These are phyloP conservation scores for Solanum appendiculatum DNA, from an alignment of 257 asterid genomes.

Conservation along the genomic window DNA sequence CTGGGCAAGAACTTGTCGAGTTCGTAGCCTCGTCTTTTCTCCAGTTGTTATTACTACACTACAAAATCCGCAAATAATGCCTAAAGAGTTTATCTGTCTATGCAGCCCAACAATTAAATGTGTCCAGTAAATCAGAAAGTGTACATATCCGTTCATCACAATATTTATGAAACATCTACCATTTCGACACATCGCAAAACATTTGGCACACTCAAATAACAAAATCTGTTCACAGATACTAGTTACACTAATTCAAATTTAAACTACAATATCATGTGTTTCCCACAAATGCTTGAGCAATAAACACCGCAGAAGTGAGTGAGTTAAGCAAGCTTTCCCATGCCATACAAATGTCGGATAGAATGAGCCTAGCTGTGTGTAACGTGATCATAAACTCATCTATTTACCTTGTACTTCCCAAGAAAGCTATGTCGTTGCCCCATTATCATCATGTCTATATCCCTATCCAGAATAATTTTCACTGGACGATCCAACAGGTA, in stretches of 20 bases:
- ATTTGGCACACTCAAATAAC: not conserved
- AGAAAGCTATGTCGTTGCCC: constrained; percentile 96
- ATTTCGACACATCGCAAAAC: not conserved
- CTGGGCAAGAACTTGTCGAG: not conserved
- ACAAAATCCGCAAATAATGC: not conserved
- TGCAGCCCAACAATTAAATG: not conserved
- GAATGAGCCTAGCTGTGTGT: not conserved
- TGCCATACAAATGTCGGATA: not conserved
- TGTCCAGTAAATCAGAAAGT: not conserved
- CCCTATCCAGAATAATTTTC: constrained; percentile 78
- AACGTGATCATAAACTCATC: not conserved
- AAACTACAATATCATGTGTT: not conserved
- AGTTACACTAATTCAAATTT: not conserved
- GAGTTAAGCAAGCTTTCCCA: not conserved
- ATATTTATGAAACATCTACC: not conserved
- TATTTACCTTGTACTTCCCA: constrained; percentile 80
- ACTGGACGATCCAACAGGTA: constrained; percentile 81
- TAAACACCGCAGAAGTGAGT: not conserved
- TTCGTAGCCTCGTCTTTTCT: not conserved
- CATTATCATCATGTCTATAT: constrained; percentile 81
- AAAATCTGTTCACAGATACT: not conserved
- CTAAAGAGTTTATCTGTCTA: not conserved
- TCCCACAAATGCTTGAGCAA: not conserved
- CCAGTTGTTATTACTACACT: not conserved
- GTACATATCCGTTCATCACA: not conserved